A percentile compares a stretch with the other conserved stretches of the same genome.
Evolutionary conservation across 2,329 filamentous ascomycete genomes (phyloP).

Genomic region (Tolypocladium inflatum): DNA sequence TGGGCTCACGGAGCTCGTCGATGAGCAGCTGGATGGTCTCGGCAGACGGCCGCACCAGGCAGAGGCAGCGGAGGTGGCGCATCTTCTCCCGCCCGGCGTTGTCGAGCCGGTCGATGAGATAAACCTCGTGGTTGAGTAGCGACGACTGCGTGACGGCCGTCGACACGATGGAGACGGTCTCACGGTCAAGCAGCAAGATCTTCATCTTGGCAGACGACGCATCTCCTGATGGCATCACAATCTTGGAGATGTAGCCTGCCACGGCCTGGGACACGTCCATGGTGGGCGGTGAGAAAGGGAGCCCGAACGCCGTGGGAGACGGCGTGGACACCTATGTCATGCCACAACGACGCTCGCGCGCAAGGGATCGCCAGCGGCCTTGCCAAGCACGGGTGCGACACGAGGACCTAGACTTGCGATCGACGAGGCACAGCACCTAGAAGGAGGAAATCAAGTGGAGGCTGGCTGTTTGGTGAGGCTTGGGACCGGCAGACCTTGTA

Average conservation of each 20-base stretch:
- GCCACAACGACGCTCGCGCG: neutral
- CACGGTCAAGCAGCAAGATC: conserved; percentile 84
- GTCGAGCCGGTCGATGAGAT: conserved; percentile 92
- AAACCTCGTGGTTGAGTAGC: conserved; percentile 91
- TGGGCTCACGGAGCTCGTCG: conserved; percentile 90
- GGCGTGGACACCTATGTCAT: conserved; percentile 2
- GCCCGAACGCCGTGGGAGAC: neutral
- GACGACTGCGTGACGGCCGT: conserved; percentile 93
- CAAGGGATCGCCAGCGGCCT: neutral
- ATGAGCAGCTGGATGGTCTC: conserved; percentile 90
- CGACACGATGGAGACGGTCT: conserved; percentile 89
- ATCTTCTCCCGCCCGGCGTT: conserved; percentile 90
- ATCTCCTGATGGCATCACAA: conserved; percentile 70
- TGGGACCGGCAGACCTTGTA: neutral
- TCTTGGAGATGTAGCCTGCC: conserved; percentile 91
- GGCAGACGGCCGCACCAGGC: conserved; percentile 83
- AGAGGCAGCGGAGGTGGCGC: conserved; percentile 89
- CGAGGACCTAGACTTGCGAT: neutral
- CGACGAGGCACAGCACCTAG: neutral
- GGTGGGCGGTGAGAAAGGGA: conserved; percentile 16
- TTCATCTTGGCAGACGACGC: conserved; percentile 87
- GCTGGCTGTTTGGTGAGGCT: neutral
- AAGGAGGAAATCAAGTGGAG: neutral
- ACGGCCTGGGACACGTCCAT: conserved; percentile 96
- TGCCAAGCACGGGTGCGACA: neutral